These are phyloP conservation scores for Globisporangium acanthophoron DNA, from an alignment of 352 stramenopile genomes.

Conservation along the genomic window DNA sequence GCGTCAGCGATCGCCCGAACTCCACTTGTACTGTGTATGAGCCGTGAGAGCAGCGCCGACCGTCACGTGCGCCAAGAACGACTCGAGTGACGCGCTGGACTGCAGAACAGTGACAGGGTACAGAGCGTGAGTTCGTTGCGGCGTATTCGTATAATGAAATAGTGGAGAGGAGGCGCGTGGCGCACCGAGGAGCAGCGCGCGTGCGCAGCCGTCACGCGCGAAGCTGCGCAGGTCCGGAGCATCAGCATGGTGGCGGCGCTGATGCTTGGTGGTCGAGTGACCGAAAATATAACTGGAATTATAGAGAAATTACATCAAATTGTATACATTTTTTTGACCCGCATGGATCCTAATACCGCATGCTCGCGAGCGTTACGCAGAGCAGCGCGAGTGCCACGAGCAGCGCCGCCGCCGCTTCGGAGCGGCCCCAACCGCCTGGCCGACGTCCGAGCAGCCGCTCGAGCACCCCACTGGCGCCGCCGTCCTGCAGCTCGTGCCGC, in stretches of 20 bases:
- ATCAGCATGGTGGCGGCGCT: background rate
- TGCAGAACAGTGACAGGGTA: background rate
- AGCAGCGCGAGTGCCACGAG: conserved; percentile 16
- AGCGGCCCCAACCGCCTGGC: background rate
- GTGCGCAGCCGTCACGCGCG: background rate
- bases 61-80: conserved; percentile 46
- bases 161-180: background rate
- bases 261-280: no score
- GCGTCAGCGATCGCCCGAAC: no score
- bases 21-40: background rate
- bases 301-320: background rate
- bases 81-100: conserved; percentile 39
- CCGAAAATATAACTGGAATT: conserved; percentile 1
- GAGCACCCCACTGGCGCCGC: background rate
- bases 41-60: conserved; percentile 2
- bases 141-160: no score
- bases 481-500: background rate
- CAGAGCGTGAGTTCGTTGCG: background rate
- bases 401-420: conserved; percentile 1
- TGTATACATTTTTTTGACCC: background rate
- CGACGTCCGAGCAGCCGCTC: background rate
- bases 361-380: conserved; percentile 7
- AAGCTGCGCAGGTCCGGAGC: conserved; percentile 1
- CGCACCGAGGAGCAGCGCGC: conserved; percentile 7
- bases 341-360: background rate